Evolutionary conservation across 108 stramenopile genomes (phyloP).

Genomic region (Aurantiochytrium sp.): DNA sequence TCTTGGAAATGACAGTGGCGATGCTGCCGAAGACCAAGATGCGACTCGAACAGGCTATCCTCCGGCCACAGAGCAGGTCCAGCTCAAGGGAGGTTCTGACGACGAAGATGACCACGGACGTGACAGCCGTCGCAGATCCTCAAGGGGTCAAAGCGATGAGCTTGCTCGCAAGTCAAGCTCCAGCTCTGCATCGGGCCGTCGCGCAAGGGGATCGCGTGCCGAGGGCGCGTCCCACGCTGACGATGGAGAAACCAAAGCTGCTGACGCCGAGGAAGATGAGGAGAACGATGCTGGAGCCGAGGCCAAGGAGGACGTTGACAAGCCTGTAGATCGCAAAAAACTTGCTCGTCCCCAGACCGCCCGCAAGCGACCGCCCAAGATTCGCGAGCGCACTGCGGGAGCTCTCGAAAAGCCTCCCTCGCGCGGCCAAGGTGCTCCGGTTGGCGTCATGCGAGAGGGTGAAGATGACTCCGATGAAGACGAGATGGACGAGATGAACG

Average conservation of each 20-base stretch:
- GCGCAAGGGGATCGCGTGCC: too few species aligned
- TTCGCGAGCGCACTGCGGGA: slow-evolving; percentile 27
- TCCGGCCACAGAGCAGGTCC: not conserved
- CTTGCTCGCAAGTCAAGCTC: too few species aligned
- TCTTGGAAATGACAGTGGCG: not conserved
- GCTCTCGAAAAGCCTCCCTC: slow-evolving; percentile 20
- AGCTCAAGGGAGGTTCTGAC: not conserved
- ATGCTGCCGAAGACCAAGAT: not conserved
- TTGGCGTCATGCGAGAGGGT: slow-evolving; percentile 11
- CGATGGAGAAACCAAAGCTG: not conserved
- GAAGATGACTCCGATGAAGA: slow-evolving; percentile 23
- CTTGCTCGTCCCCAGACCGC: slow-evolving; percentile 48
- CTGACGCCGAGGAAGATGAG: not conserved
- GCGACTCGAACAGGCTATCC: not conserved
- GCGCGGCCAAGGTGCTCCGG: not conserved
- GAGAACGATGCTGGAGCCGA: not conserved
- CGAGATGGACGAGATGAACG: slow-evolving; percentile 16
- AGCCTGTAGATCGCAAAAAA: not conserved
- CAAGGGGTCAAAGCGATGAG: too few species aligned
- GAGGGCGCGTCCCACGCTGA: not conserved
- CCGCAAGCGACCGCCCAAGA: slow-evolving; percentile 44
- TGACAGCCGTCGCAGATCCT: too few species aligned
- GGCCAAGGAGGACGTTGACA: not conserved
- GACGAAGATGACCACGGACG: not conserved
- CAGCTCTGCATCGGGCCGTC: too few species aligned